A percentile compares a stretch with the other conserved stretches of the same genome.
Conservation (phyloP, 2,329 filamentous ascomycete species). For the Paradendryphiella salina region DNA sequence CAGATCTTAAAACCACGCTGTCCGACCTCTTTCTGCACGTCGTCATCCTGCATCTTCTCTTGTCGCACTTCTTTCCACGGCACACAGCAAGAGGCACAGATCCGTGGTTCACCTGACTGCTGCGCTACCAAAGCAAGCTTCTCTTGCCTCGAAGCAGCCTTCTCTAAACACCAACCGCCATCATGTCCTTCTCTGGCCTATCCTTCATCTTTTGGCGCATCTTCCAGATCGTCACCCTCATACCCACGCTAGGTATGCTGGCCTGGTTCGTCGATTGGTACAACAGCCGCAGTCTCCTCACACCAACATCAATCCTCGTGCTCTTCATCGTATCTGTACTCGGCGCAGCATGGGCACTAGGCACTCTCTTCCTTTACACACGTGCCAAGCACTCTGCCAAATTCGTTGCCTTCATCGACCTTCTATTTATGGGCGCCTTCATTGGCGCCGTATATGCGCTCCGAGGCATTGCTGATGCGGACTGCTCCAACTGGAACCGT, state of each 20-base stretch:
- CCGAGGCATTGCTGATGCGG: conserved; percentile 60
- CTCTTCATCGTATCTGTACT: conserved; percentile 68
- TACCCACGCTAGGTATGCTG: conserved; percentile 64
- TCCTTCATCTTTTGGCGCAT: conserved; percentile 66
- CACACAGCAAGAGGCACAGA: conserved; percentile 7
- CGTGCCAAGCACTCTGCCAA: conserved; percentile 61
- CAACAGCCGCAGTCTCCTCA: conserved; percentile 60
- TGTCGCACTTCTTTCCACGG: conserved; percentile 6
- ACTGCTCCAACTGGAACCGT: conserved; percentile 66
- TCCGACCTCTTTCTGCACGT: conserved; percentile 15
- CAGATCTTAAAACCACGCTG: conserved; percentile 20
- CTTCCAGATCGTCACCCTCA: conserved; percentile 63
- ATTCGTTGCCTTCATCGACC: conserved; percentile 65
- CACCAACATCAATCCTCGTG: conserved; percentile 63
- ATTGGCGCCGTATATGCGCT: conserved; percentile 64
- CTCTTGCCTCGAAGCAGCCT: conserved; percentile 4
- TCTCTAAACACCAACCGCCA: conserved; percentile 17
- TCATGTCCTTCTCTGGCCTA: conserved; percentile 57
- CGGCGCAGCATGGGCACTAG: conserved; percentile 63
- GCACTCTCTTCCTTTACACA: conserved; percentile 62
- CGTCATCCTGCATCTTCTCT: conserved; percentile 16
- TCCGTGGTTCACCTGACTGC: conserved; percentile 13
- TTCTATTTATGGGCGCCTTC: conserved; percentile 65
- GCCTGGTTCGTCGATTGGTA: conserved; percentile 65
- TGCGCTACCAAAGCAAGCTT: conserved; percentile 12